Conservation (phyloP, 805 yeast genomes). For the Yamadazyma endophytica region DNA sequence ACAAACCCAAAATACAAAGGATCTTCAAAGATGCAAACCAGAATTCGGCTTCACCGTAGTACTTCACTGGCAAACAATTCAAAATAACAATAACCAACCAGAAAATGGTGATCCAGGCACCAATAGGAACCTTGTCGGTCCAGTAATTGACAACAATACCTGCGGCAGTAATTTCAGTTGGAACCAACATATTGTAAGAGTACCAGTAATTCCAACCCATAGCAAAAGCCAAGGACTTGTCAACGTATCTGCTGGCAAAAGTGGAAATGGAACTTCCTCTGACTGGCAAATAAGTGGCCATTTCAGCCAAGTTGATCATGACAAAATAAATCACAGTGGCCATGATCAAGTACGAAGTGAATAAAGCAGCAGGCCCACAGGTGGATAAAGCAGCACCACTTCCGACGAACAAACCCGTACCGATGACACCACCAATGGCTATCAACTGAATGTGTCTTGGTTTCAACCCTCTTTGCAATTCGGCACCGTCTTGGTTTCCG, state of each 20-base stretch:
- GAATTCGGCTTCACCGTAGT: constrained; percentile 36
- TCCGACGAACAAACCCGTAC: constrained; percentile 58
- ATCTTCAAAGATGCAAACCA: constrained; percentile 31
- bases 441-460: constrained; percentile 64
- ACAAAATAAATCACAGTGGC: constrained; percentile 11
- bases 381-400: constrained; percentile 29
- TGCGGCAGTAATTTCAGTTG: constrained; percentile 35
- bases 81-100: constrained; percentile 20
- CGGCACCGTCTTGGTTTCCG: constrained; percentile 2
- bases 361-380: constrained; percentile 35
- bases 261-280: constrained; percentile 9
- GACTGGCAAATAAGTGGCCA: constrained; percentile 13
- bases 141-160: constrained; percentile 33
- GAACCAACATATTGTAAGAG: constrained; percentile 29
- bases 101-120: constrained; percentile 37
- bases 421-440: constrained; percentile 83
- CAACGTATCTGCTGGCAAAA: constrained; percentile 11
- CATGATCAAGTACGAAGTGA: constrained; percentile 30
- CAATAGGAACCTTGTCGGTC: constrained; percentile 29
- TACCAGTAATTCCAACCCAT: constrained; percentile 40
- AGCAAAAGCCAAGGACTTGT: constrained; percentile 13
- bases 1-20: constrained; percentile 25
- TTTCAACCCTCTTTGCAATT: constrained; percentile 28
- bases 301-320: constrained; percentile 11
- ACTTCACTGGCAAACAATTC: constrained; percentile 26